These are phyloP conservation scores for Lindgomyces ingoldianus DNA, from an alignment of 495 filamentous ascomycete genomes.

Conservation along the genomic window DNA sequence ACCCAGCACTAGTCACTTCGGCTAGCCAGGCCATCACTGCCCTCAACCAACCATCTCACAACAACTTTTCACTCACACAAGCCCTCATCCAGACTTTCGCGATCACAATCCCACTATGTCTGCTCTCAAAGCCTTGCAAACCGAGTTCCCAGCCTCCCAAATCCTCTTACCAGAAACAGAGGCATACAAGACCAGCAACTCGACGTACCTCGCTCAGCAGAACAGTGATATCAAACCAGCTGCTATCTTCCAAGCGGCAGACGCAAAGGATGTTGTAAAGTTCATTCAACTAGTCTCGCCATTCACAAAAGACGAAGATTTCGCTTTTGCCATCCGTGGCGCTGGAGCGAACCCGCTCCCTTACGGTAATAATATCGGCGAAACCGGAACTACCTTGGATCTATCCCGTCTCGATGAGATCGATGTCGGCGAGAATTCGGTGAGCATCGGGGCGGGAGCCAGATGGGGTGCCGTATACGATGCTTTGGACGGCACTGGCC, in stretches of 20 bases:
- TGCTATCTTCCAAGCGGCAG: conserved; percentile 1
- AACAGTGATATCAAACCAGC: not conserved
- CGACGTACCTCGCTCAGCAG: not conserved
- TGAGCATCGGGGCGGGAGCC: not conserved
- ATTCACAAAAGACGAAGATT: not conserved
- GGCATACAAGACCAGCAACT: not conserved
- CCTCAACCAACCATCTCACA: too few relatives aligned
- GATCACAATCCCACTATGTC: not conserved
- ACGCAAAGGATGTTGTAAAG: not conserved
- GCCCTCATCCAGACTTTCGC: too few relatives aligned
- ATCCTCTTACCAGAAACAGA: not conserved
- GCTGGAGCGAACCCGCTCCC: not conserved
- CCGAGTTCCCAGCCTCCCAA: not conserved
- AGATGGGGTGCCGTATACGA: not conserved
- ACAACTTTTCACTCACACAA: too few relatives aligned
- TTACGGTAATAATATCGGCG: not conserved
- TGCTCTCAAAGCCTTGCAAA: not conserved
- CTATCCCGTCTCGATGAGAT: not conserved
- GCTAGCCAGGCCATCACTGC: too few relatives aligned
- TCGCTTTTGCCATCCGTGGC: not conserved
- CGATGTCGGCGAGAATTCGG: not conserved
- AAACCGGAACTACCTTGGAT: not conserved
- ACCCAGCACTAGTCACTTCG: too few relatives aligned
- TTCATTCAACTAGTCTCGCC: not conserved
- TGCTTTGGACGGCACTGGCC: not conserved